Conservation (phyloP, 371 early-diverging fungal genomes). For the Actinomucor elegans region DNA sequence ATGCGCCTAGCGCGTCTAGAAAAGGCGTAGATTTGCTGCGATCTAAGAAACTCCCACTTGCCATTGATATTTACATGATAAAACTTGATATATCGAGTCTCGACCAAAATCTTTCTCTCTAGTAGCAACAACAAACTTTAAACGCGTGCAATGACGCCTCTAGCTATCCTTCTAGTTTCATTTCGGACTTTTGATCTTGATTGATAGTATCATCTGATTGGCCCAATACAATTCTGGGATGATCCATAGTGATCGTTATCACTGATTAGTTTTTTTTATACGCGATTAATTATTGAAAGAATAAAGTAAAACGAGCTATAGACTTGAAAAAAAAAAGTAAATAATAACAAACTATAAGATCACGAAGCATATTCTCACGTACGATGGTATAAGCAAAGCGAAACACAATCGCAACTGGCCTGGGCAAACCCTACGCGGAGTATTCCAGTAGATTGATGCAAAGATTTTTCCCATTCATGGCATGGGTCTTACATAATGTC, state of each 20-base stretch:
- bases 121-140: no score
- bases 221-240: constrained; percentile 7
- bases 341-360: no score
- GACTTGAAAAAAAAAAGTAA: no score
- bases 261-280: constrained; percentile 1
- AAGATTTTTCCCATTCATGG: constrained; percentile 12
- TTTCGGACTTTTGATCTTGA: constrained; percentile 16
- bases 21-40: no score
- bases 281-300: constrained; percentile 1
- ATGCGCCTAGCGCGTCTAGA: no score
- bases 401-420: no score
- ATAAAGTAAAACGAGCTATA: no score
- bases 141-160: no score
- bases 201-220: constrained; percentile 18
- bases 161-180: neutral
- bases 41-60: no score
- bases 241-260: constrained; percentile 12
- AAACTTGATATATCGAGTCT: no score
- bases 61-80: no score
- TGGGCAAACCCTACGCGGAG: neutral
- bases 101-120: no score
- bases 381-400: neutral
- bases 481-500: constrained; percentile 21
- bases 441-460: constrained; percentile 9
- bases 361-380: neutral